phyloP scores from a whole-genome alignment of 805 yeast genomes.

The Metschnikowia gruessii region DNA sequence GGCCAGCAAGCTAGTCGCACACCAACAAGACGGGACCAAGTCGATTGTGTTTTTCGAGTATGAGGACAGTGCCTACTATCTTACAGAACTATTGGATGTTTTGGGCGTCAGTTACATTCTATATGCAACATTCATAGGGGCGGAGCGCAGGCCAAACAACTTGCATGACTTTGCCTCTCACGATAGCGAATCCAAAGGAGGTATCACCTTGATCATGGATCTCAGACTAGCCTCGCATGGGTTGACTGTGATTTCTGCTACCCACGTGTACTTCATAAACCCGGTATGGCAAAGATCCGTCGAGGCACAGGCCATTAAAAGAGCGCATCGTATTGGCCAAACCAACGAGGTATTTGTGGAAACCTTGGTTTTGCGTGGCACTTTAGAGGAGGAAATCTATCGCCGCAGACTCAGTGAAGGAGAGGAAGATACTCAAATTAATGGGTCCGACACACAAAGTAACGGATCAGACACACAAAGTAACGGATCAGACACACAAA shows the following conservation, averaged over 20 bases:
- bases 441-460: slow-evolving; percentile 14
- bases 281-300: slow-evolving; percentile 69
- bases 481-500: slow-evolving; percentile 22
- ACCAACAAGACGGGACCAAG: slow-evolving; percentile 46
- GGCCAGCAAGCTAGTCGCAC: slow-evolving; percentile 51
- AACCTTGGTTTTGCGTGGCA: slow-evolving; percentile 57
- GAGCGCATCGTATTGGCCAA: slow-evolving; percentile 78
- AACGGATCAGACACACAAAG: slow-evolving; percentile 16
- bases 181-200: slow-evolving; percentile 35
- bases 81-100: slow-evolving; percentile 61
- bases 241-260: slow-evolving; percentile 62
- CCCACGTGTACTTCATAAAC: slow-evolving; percentile 64
- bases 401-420: slow-evolving; percentile 27
- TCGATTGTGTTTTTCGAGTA: slow-evolving; percentile 67
- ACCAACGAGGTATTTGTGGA: slow-evolving; percentile 63
- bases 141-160: slow-evolving; percentile 49
- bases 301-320: slow-evolving; percentile 74
- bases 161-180: slow-evolving; percentile 48
- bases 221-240: slow-evolving; percentile 68
- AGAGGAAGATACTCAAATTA: slow-evolving; percentile 15
- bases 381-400: slow-evolving; percentile 69
- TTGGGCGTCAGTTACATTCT: slow-evolving; percentile 59
- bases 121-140: slow-evolving; percentile 59
- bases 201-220: slow-evolving; percentile 63
- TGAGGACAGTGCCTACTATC: slow-evolving; percentile 67